Conservation (phyloP, 2,329 filamentous ascomycete genomes). For the Exophiala sideris region DNA sequence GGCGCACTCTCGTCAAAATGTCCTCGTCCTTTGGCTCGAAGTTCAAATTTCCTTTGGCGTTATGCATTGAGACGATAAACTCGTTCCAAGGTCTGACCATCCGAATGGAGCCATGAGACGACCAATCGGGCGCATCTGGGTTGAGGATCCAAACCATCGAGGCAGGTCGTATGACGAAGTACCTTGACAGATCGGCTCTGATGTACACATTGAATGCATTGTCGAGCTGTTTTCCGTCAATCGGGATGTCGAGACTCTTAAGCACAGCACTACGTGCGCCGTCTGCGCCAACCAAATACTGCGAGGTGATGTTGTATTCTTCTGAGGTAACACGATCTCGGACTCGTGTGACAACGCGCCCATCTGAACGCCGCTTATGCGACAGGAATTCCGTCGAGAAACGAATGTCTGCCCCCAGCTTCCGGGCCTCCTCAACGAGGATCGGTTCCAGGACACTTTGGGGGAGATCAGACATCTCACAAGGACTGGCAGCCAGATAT, state of each 20-base stretch:
- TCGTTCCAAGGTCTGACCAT: slow-evolving; percentile 4
- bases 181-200: background rate
- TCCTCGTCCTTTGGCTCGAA: background rate
- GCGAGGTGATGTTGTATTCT: background rate
- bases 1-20: background rate
- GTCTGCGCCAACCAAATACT: slow-evolving; percentile 13
- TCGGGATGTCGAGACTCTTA: background rate
- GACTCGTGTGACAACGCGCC: background rate
- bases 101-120: background rate
- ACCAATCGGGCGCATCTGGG: slow-evolving; percentile 1
- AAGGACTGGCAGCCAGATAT: slow-evolving; percentile 38
- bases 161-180: background rate
- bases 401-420: slow-evolving; percentile 41
- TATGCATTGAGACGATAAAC: slow-evolving; percentile 2
- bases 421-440: slow-evolving; percentile 41
- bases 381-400: slow-evolving; percentile 43
- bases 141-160: slow-evolving; percentile 1
- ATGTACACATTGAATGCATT: slow-evolving; percentile 1
- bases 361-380: slow-evolving; percentile 25
- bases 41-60: background rate
- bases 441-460: slow-evolving; percentile 51
- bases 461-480: slow-evolving; percentile 43
- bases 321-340: background rate
- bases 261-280: slow-evolving; percentile 6
- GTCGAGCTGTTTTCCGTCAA: background rate